A percentile compares a stretch with the other conserved stretches of the same genome.
These are phyloP conservation scores for Zygnema cylindricum DNA, from an alignment of 139 green algal genomes.

Conservation along the genomic window DNA sequence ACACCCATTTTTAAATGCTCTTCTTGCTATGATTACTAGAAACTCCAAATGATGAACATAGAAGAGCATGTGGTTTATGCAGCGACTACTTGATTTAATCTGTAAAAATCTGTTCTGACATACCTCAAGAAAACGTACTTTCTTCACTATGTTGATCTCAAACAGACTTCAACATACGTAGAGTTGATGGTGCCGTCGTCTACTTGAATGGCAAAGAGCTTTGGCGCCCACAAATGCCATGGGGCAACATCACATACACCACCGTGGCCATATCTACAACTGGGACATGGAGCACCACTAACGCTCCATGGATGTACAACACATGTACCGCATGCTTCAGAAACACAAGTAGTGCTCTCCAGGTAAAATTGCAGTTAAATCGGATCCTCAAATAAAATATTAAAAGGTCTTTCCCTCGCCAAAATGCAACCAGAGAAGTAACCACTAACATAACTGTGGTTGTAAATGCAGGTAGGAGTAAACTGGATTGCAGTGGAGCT, in stretches of 20 bases:
- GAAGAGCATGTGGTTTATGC: too few relatives aligned
- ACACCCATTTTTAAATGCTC: too few relatives aligned
- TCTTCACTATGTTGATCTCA: background rate
- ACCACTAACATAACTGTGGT: too few relatives aligned
- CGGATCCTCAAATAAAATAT: background rate
- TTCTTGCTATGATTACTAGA: background rate
- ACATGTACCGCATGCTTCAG: slow-evolving; percentile 3
- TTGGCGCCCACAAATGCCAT: slow-evolving; percentile 27
- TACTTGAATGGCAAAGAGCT: slow-evolving; percentile 39
- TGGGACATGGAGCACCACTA: background rate
- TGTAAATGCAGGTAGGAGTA: slow-evolving; percentile 1
- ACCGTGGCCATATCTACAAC: background rate
- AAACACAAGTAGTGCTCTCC: background rate
- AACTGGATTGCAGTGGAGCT: slow-evolving; percentile 33
- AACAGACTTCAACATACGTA: slow-evolving; percentile 23
- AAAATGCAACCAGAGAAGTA: background rate
- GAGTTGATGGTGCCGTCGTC: slow-evolving; percentile 33
- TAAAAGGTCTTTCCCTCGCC: background rate
- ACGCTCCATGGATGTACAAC: slow-evolving; percentile 8
- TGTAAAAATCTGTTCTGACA: too few relatives aligned
- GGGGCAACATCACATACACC: background rate
- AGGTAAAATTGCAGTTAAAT: too few relatives aligned
- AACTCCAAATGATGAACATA: too few relatives aligned
- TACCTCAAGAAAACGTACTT: too few relatives aligned
- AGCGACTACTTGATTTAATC: too few relatives aligned